A percentile compares a stretch with the other conserved stretches of the same genome.
phyloP scores from a whole-genome alignment of 345 rosid genomes.

The Syzygium oleosum region DNA sequence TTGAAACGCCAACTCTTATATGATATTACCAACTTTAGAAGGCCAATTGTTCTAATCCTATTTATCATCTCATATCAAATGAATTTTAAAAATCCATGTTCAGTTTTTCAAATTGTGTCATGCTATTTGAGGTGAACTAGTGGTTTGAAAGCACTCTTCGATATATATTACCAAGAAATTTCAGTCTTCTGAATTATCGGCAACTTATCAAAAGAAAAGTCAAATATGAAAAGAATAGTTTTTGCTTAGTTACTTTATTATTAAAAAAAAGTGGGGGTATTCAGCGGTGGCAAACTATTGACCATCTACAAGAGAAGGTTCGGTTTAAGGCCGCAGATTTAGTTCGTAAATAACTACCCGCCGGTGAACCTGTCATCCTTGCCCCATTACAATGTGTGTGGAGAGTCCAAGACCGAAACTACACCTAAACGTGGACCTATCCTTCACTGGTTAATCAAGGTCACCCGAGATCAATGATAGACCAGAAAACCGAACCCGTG shows the following conservation, averaged over 20 bases:
- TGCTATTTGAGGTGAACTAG: not conserved
- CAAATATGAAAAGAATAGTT: not conserved
- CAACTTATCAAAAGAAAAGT: not conserved
- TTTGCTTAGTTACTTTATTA: not conserved
- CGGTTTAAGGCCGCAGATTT: not conserved
- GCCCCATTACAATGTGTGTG: not conserved
- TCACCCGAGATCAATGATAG: not conserved
- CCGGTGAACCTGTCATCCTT: not conserved
- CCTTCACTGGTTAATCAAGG: not conserved
- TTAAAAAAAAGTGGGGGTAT: not conserved
- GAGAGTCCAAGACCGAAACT: not conserved
- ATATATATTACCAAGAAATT: not conserved
- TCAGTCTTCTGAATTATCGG: not conserved
- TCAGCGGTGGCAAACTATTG: not conserved
- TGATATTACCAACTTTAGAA: not conserved
- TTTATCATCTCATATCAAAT: not conserved
- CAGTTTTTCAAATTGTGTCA: not conserved
- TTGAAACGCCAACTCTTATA: not conserved
- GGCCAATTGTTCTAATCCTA: not conserved
- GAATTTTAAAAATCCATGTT: not conserved
- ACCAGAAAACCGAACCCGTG: not conserved
- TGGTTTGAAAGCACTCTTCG: not conserved
- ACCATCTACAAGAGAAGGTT: not conserved
- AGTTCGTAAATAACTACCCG: not conserved
- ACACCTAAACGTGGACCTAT: not conserved